Conservation (phyloP, 306 rosid species). For the Vigna nakashimae region DNA sequence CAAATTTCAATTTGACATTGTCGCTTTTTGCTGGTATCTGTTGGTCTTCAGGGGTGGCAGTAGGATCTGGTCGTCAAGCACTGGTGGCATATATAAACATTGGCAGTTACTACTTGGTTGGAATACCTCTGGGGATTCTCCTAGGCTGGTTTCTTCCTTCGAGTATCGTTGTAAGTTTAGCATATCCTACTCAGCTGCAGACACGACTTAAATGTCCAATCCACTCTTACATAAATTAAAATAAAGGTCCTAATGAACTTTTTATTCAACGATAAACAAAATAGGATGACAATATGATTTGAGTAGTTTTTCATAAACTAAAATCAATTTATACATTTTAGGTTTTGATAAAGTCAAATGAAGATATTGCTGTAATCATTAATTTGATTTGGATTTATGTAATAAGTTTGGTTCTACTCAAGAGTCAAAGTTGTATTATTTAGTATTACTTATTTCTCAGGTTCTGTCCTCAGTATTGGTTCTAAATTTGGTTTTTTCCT, state of each 20-base stretch:
- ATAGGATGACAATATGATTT: neutral
- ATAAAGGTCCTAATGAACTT: no score
- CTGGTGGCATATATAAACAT: slow-evolving; percentile 63
- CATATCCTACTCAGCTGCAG: neutral
- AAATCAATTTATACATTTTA: neutral
- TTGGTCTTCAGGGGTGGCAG: slow-evolving; percentile 65
- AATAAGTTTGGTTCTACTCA: no score
- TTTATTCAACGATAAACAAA: neutral
- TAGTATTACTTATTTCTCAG: no score
- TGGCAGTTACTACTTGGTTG: slow-evolving; percentile 65
- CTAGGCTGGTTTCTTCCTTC: slow-evolving; percentile 61
- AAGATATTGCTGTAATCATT: no score
- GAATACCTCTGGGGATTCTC: slow-evolving; percentile 62
- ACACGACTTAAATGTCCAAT: neutral
- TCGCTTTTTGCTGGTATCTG: slow-evolving; percentile 13
- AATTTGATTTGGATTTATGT: no score
- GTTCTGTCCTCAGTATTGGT: no score
- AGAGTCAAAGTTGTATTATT: no score
- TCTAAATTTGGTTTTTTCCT: no score
- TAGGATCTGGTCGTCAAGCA: slow-evolving; percentile 75
- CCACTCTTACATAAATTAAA: neutral
- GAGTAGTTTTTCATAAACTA: neutral
- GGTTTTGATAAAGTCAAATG: no score
- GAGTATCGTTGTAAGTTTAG: slow-evolving; percentile 54
- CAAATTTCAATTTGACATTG: slow-evolving; percentile 3